These are phyloP conservation scores for Chrysanthemum seticuspe DNA, from an alignment of 129 eudicot genomes.

Conservation along the genomic window DNA sequence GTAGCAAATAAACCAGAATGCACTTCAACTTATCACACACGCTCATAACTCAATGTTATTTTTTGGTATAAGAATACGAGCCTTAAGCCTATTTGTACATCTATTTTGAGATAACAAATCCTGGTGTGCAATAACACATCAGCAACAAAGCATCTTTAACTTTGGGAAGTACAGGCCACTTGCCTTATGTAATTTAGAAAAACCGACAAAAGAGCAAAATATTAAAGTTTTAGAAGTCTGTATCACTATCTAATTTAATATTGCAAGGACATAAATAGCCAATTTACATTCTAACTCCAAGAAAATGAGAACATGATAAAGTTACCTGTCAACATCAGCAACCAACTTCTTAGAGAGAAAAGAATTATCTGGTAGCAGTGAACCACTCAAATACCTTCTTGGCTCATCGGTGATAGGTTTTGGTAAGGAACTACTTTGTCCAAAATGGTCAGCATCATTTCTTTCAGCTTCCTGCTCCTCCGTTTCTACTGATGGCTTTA, in stretches of 20 bases:
- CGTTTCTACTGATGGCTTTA: constrained; percentile 32
- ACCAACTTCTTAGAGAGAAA: constrained; percentile 48
- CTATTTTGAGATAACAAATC: neutral
- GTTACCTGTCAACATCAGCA: constrained; percentile 68
- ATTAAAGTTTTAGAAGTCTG: neutral
- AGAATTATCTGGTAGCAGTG: constrained; percentile 60
- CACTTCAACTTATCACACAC: neutral
- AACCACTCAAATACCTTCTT: constrained; percentile 61
- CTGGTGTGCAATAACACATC: neutral
- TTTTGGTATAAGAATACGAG: neutral
- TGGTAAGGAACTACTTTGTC: constrained; percentile 40
- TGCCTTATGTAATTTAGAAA: neutral
- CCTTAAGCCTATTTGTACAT: neutral
- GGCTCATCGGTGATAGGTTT: constrained; percentile 43
- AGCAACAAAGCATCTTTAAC: neutral
- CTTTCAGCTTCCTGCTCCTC: constrained; percentile 51
- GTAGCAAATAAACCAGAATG: neutral
- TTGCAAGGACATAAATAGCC: neutral
- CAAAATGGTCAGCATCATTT: constrained; percentile 38
- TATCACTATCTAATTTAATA: neutral
- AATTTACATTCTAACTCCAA: constrained; percentile 1
- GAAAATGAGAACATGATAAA: constrained; percentile 14
- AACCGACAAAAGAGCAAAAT: neutral
- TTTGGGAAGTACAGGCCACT: neutral
- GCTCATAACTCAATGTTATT: neutral